phyloP scores from a whole-genome alignment of 2,329 filamentous ascomycete species.

The Bipolaris zeicola region DNA sequence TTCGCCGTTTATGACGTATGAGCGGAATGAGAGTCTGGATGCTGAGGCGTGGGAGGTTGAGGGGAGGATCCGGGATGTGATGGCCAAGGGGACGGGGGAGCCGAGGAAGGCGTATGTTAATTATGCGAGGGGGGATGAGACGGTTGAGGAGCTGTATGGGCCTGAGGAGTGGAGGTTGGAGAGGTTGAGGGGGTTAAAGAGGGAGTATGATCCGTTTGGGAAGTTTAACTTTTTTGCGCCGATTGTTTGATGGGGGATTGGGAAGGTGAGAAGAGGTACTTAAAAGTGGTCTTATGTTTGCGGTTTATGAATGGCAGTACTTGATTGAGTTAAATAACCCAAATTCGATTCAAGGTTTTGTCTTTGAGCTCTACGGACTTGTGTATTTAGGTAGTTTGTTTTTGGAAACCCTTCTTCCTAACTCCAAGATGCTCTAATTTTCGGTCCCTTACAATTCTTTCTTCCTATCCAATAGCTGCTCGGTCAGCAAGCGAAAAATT shows the following conservation, averaged over 20 bases:
- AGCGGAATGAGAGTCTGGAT: constrained; percentile 21
- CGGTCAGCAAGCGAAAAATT: too few relatives aligned
- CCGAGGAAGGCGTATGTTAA: constrained; percentile 38
- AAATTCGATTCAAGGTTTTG: neutral
- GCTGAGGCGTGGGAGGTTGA: constrained; percentile 15
- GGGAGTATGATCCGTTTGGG: constrained; percentile 40
- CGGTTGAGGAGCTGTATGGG: constrained; percentile 40
- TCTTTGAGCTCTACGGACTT: neutral
- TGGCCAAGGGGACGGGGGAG: constrained; percentile 18
- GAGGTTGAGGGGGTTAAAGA: constrained; percentile 41
- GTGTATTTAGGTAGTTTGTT: too few relatives aligned
- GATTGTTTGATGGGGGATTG: constrained; percentile 7
- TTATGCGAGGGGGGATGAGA: constrained; percentile 40
- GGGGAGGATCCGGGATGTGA: constrained; percentile 13
- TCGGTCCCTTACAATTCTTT: too few relatives aligned
- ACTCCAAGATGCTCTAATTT: neutral
- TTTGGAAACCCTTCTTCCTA: too few relatives aligned
- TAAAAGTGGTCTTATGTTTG: too few relatives aligned
- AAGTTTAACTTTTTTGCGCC: constrained; percentile 40
- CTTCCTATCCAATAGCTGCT: too few relatives aligned
- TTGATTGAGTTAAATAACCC: neutral
- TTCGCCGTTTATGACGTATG: constrained; percentile 21
- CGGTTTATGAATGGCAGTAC: neutral
- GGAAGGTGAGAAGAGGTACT: neutral
- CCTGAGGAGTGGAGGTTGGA: constrained; percentile 42